Evolutionary conservation across 441 rosid species (phyloP), one percentile per base, ranked within the genome.

Genomic region (Macaranga tanarius): DNA sequence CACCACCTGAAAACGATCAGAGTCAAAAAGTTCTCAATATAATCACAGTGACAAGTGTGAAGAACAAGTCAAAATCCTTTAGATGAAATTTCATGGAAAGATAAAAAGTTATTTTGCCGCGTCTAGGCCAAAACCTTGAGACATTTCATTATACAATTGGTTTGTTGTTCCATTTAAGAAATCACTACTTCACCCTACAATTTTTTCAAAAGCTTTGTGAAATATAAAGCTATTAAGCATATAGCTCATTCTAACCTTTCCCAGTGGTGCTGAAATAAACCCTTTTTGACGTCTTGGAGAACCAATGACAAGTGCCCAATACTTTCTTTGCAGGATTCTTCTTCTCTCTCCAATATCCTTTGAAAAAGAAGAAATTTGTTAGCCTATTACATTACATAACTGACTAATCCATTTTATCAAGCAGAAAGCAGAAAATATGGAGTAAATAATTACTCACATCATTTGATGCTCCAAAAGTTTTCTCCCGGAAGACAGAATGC

Each of bases 291-390:
- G 82, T 73, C 88, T 85, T 38, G 93, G 99, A 71, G 85, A 82
- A 19, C 97, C 98, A 65, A 95, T 83, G 71, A 95, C 97, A 31
- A 92, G 96, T 54, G 98, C 98, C 92, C 88, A 81, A 62, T 95
- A 95, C 67, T 71, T 86, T 75, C 90, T 85, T 81, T 77, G 90
- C 79, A 95, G 79, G 72, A 87, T 75, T 77, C 84, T 83, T 67
- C 76, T 78, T 81, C 77, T 84, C 62, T 73, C 61, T 40, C 76
- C 78, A 69, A 75, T 76, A 67, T 80, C 97, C 97, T 92, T 57
- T 67, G 19, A 70, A 59, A 66, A 23, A 66, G 67, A 71, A 52
- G 26, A 70, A 5, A 67, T 4, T 19, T 31, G 55, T 67, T 56
- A 20, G 50, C 73, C 67, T 66, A 15, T 31, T 63, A 55, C 42